Conservation (phyloP, 169 alveolate genomes). For the Perkinsus marinus region DNA sequence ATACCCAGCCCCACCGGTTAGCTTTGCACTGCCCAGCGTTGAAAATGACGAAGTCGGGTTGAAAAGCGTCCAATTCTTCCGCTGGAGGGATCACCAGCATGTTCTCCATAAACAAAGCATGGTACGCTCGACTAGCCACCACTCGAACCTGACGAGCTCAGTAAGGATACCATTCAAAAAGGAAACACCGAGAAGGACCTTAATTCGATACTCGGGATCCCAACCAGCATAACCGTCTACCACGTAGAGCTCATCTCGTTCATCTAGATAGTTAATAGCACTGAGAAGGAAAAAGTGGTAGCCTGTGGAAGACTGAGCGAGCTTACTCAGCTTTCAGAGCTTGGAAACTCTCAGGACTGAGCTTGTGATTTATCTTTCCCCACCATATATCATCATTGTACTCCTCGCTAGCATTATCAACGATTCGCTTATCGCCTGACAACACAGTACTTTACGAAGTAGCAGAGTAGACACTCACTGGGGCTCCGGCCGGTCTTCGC, state of each 20-base stretch:
- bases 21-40: slow-evolving; percentile 87
- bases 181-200: slow-evolving; percentile 16
- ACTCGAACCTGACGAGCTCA: slow-evolving; percentile 36
- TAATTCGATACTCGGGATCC: slow-evolving; percentile 77
- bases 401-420: slow-evolving; percentile 52
- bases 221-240: slow-evolving; percentile 94
- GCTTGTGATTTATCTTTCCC: slow-evolving; percentile 45
- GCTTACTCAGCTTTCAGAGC: slow-evolving; percentile 59
- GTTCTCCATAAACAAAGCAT: slow-evolving; percentile 91
- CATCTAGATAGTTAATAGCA: slow-evolving; percentile 79
- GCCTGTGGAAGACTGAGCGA: slow-evolving; percentile 63
- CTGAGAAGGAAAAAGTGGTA: too few species aligned
- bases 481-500: slow-evolving; percentile 68
- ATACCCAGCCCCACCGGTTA: slow-evolving; percentile 59
- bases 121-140: slow-evolving; percentile 82
- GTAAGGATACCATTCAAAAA: neutral
- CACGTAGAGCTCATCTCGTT: slow-evolving; percentile 63
- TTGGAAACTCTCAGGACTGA: neutral
- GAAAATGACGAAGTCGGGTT: slow-evolving; percentile 72
- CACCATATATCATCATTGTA: slow-evolving; percentile 75
- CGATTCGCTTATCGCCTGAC: slow-evolving; percentile 82
- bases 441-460: too few species aligned
- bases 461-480: too few species aligned
- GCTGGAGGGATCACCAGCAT: slow-evolving; percentile 76
- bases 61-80: slow-evolving; percentile 59